These are phyloP conservation scores for Aspergillus quadricinctus DNA, from an alignment of 2,329 filamentous ascomycete species.

Conservation along the genomic window DNA sequence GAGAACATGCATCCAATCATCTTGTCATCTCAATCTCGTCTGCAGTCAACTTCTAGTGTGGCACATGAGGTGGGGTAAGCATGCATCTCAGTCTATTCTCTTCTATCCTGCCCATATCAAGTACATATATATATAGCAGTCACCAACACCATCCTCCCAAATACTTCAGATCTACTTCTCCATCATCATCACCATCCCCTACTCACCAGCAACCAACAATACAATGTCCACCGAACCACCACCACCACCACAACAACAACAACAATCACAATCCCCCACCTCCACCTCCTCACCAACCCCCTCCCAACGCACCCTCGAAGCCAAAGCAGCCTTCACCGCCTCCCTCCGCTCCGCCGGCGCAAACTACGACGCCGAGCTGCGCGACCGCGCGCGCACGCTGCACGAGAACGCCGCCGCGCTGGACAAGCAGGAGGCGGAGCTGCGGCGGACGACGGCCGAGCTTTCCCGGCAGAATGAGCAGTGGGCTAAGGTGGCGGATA, in stretches of 20 bases:
- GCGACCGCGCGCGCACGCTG: slow-evolving; percentile 52
- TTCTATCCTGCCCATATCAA: neutral
- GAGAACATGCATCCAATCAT: neutral
- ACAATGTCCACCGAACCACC: slow-evolving; percentile 2
- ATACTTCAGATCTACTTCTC: neutral
- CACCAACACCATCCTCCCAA: neutral
- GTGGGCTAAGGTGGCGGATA: slow-evolving; percentile 52
- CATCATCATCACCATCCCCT: slow-evolving; percentile 2
- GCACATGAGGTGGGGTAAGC: neutral
- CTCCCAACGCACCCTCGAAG: slow-evolving; percentile 37
- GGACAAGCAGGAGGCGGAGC: slow-evolving; percentile 51
- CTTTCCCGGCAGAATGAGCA: slow-evolving; percentile 51
- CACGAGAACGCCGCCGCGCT: slow-evolving; percentile 53
- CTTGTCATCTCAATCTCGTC: neutral
- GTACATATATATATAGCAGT: neutral
- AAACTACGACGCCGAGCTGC: slow-evolving; percentile 51
- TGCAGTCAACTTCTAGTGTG: neutral
- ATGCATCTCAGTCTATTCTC: neutral
- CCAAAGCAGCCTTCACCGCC: slow-evolving; percentile 41
- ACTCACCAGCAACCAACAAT: slow-evolving; percentile 1
- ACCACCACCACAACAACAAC: slow-evolving; percentile 4
- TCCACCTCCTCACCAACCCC: neutral
- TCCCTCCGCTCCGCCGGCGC: slow-evolving; percentile 41
- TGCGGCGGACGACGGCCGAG: slow-evolving; percentile 47
- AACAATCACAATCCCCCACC: neutral